Base-by-base conservation (phyloP, 192 early-diverging fungal species). In the Borealophlyctis nickersoniae region DNA sequence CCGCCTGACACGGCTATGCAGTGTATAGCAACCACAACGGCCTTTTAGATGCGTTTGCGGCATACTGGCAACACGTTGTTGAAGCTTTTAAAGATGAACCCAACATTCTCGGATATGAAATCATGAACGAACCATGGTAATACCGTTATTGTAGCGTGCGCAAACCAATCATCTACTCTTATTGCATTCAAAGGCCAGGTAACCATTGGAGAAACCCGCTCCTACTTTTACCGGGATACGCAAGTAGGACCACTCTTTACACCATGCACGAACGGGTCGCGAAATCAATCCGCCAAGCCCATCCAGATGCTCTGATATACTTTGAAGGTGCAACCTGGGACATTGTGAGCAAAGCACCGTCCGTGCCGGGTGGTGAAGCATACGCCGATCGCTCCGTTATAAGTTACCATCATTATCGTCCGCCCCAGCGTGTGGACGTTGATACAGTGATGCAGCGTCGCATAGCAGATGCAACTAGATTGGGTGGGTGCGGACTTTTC, bases 61-160 rank as follows among this genome's bases (percentile, higher is more conserved):
- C 65, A 27, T 84, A 80, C 55, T 88, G 86, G 86, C 77, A 70
- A 49, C 56, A 65, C 5, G 77, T 88, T 23, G 82, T 81, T 0
- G 62, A 58, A n/a, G 65, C 75, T 23, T 84, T 83, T 57, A 56
- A 57, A 14, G 50, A 67, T 7, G 67, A 77, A 7, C 65, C 65
- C 19, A 84, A 84, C 45, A 69, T 88, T 28, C 51, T 88, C 36
- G 86, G 86, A 1, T 88, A 88, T 65, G 77, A 88, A 53, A 58
- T 87, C 50, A 77, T 87, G 64, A 87, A 87, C 52, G 86, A 87
- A 56, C 82, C 86, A 27, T 87, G 80, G 78, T 72, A 73, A 1
- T 77, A 76, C 33, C 75, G 77, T 63, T n/a, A n/a, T n/a, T n/a
- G n/a, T n/a, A n/a, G n/a, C n/a, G n/a, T n/a, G n/a, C n/a, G n/a